phyloP scores from a whole-genome alignment of 441 rosid genomes.

The Kokia cookei region DNA sequence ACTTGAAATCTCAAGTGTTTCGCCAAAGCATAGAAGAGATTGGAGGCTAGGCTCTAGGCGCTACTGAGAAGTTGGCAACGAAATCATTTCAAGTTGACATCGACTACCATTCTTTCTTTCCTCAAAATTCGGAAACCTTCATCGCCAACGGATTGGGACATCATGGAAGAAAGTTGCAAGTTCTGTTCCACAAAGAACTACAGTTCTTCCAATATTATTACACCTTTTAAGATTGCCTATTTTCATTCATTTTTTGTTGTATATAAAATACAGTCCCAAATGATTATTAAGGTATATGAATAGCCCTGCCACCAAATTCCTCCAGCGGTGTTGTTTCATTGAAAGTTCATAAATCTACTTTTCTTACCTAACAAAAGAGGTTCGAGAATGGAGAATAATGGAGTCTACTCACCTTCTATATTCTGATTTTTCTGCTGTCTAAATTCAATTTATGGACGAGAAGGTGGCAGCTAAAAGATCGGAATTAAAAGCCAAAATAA shows the following conservation, averaged over 20 bases:
- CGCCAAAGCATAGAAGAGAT: constrained; percentile 47
- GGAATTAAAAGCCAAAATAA: too few species aligned
- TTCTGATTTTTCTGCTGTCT: too few species aligned
- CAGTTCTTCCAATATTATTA: too few species aligned
- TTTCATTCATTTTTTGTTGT: constrained; percentile 29
- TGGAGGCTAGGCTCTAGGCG: constrained; percentile 52
- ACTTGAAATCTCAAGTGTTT: constrained; percentile 21
- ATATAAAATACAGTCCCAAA: constrained; percentile 20
- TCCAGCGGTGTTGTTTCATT: too few species aligned
- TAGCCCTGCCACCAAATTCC: too few species aligned
- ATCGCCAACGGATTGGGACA: neutral
- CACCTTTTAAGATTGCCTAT: neutral
- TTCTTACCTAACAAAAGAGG: too few species aligned
- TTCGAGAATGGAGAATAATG: too few species aligned
- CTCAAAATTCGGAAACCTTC: neutral
- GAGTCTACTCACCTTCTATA: too few species aligned
- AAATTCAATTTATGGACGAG: too few species aligned
- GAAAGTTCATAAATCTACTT: too few species aligned
- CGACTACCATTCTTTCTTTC: neutral
- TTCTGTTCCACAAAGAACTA: neutral
- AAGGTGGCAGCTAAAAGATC: too few species aligned
- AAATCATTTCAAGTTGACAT: neutral
- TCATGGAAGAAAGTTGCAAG: neutral
- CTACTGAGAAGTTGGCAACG: constrained; percentile 25
- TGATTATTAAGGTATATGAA: neutral